Evolutionary conservation across 2,329 filamentous ascomycete genomes (phyloP), one percentile per base, ranked within the genome.

Genomic region (Ophiostoma tasmaniense): DNA sequence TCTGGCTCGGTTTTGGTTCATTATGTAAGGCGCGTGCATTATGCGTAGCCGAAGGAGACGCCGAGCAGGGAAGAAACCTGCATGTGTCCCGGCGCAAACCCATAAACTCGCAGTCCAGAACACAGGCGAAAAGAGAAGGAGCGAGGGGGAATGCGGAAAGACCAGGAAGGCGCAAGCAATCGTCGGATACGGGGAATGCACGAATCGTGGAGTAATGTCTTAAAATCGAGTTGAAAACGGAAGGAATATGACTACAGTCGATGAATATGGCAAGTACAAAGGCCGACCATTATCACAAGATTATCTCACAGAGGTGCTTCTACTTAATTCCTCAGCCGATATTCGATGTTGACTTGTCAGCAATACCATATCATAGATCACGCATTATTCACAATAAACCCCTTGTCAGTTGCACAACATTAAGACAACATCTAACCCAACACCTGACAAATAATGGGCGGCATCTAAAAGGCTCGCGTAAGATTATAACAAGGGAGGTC

Each of bases 11-110:
- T 45, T n/a, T 45, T 7, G 42, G 5, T 45, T 45, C 42, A 45
- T 45, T 55, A 55, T 55, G 50, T 55, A 55, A 55, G 50, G 50
- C 50, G 50, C 50, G 50, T 55, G 50, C 42, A 45, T 45, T 45
- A 45, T 17, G 42, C 50, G 45, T 50, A 50, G 45, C 45, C 45
- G 45, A 50, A 50, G 45, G 45, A 50, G 45, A 50, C 45, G 45
- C 45, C 20, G 45, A 50, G 20, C 45, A 50, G 45, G 45, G 45
- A 50, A 50, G 45, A 20, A 50, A 22, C 45, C n/a, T 20, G 45
- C 45, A 33, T 50, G 17, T 50, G 17, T 50, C 7, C 20, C 20
- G 4, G 45, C 20, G 17, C 45, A 39, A 39, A 39, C 20, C 17
- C n/a, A 17, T 45, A 20, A n/a, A 45, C 42, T 45, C 42, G 39